These are phyloP conservation scores for Plasmodium chabaudi DNA, from an alignment of 169 alveolate species.

Conservation along the genomic window DNA sequence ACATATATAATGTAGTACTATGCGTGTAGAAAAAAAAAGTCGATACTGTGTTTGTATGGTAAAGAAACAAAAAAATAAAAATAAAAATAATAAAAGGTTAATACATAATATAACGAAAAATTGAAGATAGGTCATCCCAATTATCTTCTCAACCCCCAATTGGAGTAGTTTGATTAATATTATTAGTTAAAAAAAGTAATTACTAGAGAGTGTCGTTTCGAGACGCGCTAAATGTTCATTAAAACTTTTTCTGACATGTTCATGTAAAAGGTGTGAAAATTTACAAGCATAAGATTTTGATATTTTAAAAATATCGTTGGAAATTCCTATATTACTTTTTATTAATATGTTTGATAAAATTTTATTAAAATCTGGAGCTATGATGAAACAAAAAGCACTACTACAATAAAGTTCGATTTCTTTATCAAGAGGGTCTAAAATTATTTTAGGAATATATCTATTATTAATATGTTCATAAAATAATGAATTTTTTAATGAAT, in stretches of 20 bases:
- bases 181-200: constrained; percentile 8
- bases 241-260: constrained; percentile 21
- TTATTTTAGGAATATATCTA: constrained; percentile 42
- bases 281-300: constrained; percentile 51
- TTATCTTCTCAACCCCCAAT: no score
- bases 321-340: constrained; percentile 33
- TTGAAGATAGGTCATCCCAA: no score
- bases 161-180: no score
- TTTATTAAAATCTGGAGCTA: constrained; percentile 63
- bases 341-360: constrained; percentile 44
- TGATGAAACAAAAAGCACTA: constrained; percentile 67
- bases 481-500: constrained; percentile 2
- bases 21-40: no score
- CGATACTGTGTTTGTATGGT: no score
- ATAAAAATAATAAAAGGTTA: no score
- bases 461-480: constrained; percentile 10
- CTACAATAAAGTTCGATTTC: constrained; percentile 60
- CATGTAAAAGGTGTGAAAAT: constrained; percentile 16
- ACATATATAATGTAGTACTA: no score
- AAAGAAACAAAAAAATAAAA: no score
- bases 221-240: constrained; percentile 17
- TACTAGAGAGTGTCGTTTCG: constrained; percentile 20
- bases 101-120: no score
- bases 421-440: constrained; percentile 51
- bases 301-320: constrained; percentile 18